Evolutionary conservation across 306 rosid species (phyloP).

Genomic region (Geum urbanum): DNA sequence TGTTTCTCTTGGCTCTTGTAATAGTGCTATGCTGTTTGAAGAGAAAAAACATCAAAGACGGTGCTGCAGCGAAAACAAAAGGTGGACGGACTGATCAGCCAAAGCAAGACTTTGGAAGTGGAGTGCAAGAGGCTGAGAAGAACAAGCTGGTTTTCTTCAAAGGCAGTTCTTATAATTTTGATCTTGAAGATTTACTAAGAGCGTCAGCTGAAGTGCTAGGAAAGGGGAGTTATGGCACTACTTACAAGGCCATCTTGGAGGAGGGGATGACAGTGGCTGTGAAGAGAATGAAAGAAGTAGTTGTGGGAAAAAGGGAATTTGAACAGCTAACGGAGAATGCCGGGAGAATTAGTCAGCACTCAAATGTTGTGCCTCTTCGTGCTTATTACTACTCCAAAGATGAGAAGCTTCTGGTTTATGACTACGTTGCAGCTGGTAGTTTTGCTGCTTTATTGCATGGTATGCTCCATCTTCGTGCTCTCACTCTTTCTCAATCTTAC

Average conservation of each 20-base stretch:
- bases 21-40: conserved; percentile 44
- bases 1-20: conserved; percentile 39
- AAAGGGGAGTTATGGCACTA: conserved; percentile 74
- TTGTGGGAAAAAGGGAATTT: conserved; percentile 57
- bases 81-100: conserved; percentile 42
- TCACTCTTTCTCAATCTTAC: not conserved
- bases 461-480: conserved; percentile 22
- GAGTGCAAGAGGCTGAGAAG: conserved; percentile 73
- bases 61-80: conserved; percentile 34
- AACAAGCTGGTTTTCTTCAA: conserved; percentile 58
- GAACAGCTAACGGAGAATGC: conserved; percentile 74
- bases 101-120: conserved; percentile 66
- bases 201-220: conserved; percentile 87
- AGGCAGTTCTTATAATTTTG: conserved; percentile 56
- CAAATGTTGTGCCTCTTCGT: conserved; percentile 54
- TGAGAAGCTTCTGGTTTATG: conserved; percentile 65
- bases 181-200: conserved; percentile 74
- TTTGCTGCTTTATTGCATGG: conserved; percentile 63
- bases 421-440: conserved; percentile 52
- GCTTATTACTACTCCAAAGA: conserved; percentile 82
- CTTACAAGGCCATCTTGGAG: conserved; percentile 77
- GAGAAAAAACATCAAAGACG: conserved; percentile 38
- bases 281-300: conserved; percentile 67
- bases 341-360: conserved; percentile 52
- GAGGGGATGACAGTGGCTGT: conserved; percentile 68